Conservation (phyloP, 1,139 yeast species). For the Debaryomyces coudertii region DNA sequence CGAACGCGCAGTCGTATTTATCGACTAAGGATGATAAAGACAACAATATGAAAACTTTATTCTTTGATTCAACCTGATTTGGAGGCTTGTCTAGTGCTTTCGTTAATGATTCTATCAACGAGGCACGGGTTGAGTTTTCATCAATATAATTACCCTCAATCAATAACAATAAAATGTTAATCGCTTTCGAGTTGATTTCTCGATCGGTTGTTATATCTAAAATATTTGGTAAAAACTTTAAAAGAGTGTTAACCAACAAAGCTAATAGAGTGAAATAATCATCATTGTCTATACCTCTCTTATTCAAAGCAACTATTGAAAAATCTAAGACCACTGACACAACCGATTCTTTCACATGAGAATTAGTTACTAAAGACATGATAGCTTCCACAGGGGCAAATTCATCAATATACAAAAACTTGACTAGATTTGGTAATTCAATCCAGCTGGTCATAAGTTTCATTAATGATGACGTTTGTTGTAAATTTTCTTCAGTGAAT, state of each 20-base stretch:
- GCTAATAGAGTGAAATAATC: slow-evolving; percentile 53
- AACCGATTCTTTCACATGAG: slow-evolving; percentile 70
- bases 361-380: slow-evolving; percentile 54
- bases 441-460: slow-evolving; percentile 70
- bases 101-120: slow-evolving; percentile 61
- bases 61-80: slow-evolving; percentile 53
- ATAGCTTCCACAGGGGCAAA: slow-evolving; percentile 59
- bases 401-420: slow-evolving; percentile 60
- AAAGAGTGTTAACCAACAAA: slow-evolving; percentile 57
- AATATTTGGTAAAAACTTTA: slow-evolving; percentile 53
- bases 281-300: slow-evolving; percentile 44
- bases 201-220: slow-evolving; percentile 47
- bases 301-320: slow-evolving; percentile 45
- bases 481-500: slow-evolving; percentile 78
- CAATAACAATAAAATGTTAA: slow-evolving; percentile 56
- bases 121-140: slow-evolving; percentile 56
- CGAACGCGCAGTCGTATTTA: slow-evolving; percentile 56
- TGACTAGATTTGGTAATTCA: slow-evolving; percentile 47
- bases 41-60: slow-evolving; percentile 61
- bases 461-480: slow-evolving; percentile 80
- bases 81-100: slow-evolving; percentile 65
- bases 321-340: slow-evolving; percentile 60
- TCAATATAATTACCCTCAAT: slow-evolving; percentile 64
- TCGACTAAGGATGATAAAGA: slow-evolving; percentile 59
- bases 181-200: slow-evolving; percentile 56